Conservation (phyloP, 805 yeast species). For the Blastobotrys peoriensis region DNA sequence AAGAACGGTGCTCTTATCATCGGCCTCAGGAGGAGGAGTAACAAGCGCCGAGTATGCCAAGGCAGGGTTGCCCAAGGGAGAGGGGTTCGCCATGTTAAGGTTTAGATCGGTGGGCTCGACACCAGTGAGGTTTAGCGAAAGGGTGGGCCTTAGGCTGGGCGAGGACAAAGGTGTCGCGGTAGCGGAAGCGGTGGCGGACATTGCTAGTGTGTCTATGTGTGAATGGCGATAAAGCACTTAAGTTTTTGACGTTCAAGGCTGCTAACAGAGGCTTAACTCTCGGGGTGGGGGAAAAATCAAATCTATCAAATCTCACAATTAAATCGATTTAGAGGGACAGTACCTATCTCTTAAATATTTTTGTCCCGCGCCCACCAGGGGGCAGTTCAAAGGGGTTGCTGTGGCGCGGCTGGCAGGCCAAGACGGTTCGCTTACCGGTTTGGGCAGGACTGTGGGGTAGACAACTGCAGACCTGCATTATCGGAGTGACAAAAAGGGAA, state of each 20-base stretch:
- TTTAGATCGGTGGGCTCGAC: neutral
- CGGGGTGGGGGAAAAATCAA: no score
- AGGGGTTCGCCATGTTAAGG: neutral
- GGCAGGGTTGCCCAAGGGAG: neutral
- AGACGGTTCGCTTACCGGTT: neutral
- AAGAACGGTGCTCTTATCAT: neutral
- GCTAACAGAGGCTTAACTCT: no score
- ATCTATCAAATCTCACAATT: no score
- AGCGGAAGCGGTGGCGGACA: constrained; percentile 1
- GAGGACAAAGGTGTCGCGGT: constrained; percentile 2
- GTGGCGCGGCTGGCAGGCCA: neutral
- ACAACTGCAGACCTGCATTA: neutral
- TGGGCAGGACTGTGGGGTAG: neutral
- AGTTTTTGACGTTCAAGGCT: no score
- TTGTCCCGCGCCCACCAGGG: no score
- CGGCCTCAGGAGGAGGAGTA: constrained; percentile 3
- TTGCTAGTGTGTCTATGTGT: no score
- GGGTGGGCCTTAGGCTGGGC: neutral
- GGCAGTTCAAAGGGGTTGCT: no score
- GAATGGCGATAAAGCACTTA: no score
- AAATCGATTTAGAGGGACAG: no score
- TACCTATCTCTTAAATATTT: no score
- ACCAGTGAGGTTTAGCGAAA: no score
- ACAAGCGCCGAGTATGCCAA: neutral
- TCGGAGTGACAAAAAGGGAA: neutral